phyloP scores from a whole-genome alignment of 1,284 basidiomycete genomes.

The Boletus sp. region DNA sequence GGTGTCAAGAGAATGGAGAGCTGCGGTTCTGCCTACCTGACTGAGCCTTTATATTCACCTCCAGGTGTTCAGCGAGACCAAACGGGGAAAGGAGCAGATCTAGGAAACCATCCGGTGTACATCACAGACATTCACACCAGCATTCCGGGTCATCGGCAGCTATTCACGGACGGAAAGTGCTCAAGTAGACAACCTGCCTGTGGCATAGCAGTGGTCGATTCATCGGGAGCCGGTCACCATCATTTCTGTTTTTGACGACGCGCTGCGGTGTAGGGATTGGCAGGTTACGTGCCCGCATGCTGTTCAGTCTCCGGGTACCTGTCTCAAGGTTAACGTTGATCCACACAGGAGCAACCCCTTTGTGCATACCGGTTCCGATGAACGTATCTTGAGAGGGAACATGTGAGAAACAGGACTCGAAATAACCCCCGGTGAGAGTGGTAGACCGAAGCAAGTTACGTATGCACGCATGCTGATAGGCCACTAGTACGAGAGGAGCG shows the following conservation, averaged over 20 bases:
- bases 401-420: constrained; percentile 7
- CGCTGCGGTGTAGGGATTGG: constrained; percentile 1
- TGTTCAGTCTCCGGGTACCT: neutral
- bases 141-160: constrained; percentile 9
- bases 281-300: neutral
- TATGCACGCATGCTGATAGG: neutral
- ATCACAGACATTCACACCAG: constrained; percentile 14
- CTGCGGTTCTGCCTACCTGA: neutral
- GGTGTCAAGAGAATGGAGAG: constrained; percentile 15
- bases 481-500: neutral
- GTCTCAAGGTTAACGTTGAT: neutral
- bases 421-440: constrained; percentile 9
- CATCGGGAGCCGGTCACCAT: constrained; percentile 16
- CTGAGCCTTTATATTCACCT: constrained; percentile 25
- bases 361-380: constrained; percentile 9
- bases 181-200: neutral
- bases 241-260: constrained; percentile 2
- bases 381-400: neutral
- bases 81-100: constrained; percentile 13
- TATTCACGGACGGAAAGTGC: constrained; percentile 2
- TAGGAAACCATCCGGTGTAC: constrained; percentile 18
- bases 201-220: constrained; percentile 5
- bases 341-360: constrained; percentile 1
- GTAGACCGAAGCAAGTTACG: neutral
- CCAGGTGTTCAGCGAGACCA: constrained; percentile 1